Percentiles rank a stretch among this genome's conserved stretches.
Evolutionary conservation across 352 stramenopile genomes (phyloP).

Genomic region (Thraustochytrium striatum): DNA sequence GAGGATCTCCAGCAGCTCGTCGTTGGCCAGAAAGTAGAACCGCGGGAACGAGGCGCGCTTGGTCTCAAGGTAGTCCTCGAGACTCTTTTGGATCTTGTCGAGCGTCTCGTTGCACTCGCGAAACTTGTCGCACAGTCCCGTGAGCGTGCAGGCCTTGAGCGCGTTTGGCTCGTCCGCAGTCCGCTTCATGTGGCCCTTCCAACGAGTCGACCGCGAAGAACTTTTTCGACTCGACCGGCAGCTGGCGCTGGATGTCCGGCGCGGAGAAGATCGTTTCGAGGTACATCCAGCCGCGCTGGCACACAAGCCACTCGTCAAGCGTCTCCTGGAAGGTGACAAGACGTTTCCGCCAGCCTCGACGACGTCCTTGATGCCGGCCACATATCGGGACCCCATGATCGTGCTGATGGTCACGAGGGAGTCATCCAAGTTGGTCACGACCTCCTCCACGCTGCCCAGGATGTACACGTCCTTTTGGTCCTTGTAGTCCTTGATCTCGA

Average conservation of each 20-base stretch:
- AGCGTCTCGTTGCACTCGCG: slow-evolving; percentile 58
- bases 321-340: slow-evolving; percentile 78
- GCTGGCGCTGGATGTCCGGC: slow-evolving; percentile 90
- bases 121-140: slow-evolving; percentile 46
- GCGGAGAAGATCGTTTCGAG: slow-evolving; percentile 90
- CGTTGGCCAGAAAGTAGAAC: slow-evolving; percentile 93
- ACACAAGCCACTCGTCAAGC: slow-evolving; percentile 87
- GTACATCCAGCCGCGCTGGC: slow-evolving; percentile 89
- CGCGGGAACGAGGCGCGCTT: slow-evolving; percentile 63
- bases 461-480: slow-evolving; percentile 50
- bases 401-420: slow-evolving; percentile 93
- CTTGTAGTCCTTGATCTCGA: slow-evolving; percentile 51
- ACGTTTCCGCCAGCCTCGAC: slow-evolving; percentile 72
- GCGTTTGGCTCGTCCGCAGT: slow-evolving; percentile 47
- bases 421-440: slow-evolving; percentile 71
- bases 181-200: slow-evolving; percentile 42
- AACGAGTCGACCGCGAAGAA: slow-evolving; percentile 56
- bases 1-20: slow-evolving; percentile 88
- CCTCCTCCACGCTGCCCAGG: slow-evolving; percentile 46
- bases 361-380: slow-evolving; percentile 92
- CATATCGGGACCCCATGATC: slow-evolving; percentile 88
- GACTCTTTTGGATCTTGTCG: slow-evolving; percentile 64
- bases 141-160: slow-evolving; percentile 29
- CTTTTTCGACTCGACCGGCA: slow-evolving; percentile 78
- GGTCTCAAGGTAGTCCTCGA: slow-evolving; percentile 67